Percentiles rank a stretch among this genome's conserved stretches.
Evolutionary conservation across 495 filamentous ascomycete species (phyloP).

Genomic region (Aspergillus saccharolyticus): DNA sequence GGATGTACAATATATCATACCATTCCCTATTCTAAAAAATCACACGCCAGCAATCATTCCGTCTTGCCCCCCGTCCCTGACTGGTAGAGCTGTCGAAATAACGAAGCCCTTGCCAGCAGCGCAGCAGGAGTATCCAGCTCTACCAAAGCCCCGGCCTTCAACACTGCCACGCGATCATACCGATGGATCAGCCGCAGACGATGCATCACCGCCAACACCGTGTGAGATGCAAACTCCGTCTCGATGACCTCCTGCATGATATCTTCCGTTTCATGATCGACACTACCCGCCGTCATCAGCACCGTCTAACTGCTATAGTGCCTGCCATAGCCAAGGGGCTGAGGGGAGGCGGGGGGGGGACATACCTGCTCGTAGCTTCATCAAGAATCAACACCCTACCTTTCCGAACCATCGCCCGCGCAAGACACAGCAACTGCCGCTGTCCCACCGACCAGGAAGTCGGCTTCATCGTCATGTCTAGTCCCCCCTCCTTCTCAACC

Average conservation of each 20-base stretch:
- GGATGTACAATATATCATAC: no score
- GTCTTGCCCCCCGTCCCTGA: background rate
- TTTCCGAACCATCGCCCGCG: conserved; percentile 11
- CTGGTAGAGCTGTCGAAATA: background rate
- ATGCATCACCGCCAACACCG: conserved; percentile 32
- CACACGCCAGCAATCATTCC: no score
- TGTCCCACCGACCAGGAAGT: conserved; percentile 36
- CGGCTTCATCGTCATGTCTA: conserved; percentile 10
- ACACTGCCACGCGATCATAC: conserved; percentile 26
- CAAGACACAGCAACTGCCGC: conserved; percentile 24
- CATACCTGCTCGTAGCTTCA: conserved; percentile 24
- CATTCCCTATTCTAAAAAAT: no score
- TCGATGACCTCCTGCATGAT: conserved; percentile 26
- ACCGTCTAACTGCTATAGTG: no score
- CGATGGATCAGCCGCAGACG: conserved; percentile 23
- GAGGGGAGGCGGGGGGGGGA: no score
- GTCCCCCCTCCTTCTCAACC: conserved; percentile 4
- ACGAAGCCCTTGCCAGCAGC: conserved; percentile 5
- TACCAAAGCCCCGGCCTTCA: conserved; percentile 20
- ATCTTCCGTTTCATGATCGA: conserved; percentile 25
- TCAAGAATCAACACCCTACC: conserved; percentile 24
- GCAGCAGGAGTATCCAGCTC: conserved; percentile 24
- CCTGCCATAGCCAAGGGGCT: no score
- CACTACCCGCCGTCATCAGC: conserved; percentile 8
- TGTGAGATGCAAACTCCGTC: conserved; percentile 21